These are phyloP conservation scores for Dendrocalamus sinicus DNA, from an alignment of 176 grass and related monocot genomes.

Conservation along the genomic window DNA sequence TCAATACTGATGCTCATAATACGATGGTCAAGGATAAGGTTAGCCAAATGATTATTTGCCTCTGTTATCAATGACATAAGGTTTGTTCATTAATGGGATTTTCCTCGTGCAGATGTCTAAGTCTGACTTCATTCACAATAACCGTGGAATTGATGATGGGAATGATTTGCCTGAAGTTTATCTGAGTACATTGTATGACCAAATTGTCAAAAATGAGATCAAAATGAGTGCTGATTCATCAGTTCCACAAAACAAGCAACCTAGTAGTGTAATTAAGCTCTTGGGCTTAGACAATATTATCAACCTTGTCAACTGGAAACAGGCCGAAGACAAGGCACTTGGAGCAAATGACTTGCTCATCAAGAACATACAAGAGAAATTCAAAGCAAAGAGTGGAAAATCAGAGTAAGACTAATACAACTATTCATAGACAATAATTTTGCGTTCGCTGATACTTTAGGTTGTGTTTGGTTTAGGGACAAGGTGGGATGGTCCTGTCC, in stretches of 20 bases:
- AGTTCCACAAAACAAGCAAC: constrained; percentile 80
- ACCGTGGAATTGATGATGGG: constrained; percentile 97
- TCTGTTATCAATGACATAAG: constrained; percentile 11
- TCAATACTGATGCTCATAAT: constrained; percentile 99
- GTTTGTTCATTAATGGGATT: constrained; percentile 32
- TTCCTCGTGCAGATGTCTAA: constrained; percentile 81
- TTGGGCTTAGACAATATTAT: constrained; percentile 96
- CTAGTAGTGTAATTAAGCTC: constrained; percentile 84
- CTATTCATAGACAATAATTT: background rate
- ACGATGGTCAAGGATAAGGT: constrained; percentile 99
- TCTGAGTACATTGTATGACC: constrained; percentile 82
- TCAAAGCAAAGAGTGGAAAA: constrained; percentile 95
- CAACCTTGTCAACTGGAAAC: constrained; percentile 87
- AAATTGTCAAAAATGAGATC: constrained; percentile 99
- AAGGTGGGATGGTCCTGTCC: no score
- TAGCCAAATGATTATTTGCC: constrained; percentile 29
- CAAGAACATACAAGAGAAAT: constrained; percentile 97
- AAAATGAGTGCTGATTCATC: constrained; percentile 90
- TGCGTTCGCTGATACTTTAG: background rate
- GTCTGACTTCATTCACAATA: constrained; percentile 87
- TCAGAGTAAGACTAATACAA: constrained; percentile 68
- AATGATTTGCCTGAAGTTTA: constrained; percentile 98
- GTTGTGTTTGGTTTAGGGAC: no score
- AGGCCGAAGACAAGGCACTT: constrained; percentile 79
- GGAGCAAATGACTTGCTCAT: constrained; percentile 93